Evolutionary conservation across 1,139 yeast genomes (phyloP).

Genomic region (Magnusiomyces fungicola): DNA sequence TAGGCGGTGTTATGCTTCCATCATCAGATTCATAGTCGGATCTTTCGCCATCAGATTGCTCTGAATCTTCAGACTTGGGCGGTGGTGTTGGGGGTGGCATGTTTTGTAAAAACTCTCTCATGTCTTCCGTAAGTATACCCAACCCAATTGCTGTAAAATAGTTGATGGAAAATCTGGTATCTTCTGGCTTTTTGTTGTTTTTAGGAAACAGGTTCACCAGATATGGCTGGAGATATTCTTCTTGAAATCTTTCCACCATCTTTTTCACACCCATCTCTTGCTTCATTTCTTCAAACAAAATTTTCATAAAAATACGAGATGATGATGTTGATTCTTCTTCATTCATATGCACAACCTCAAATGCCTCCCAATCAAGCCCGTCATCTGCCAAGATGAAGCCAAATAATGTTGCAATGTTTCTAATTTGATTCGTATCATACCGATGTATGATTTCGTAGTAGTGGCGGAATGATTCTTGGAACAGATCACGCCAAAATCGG

Average conservation of each 20-base stretch:
- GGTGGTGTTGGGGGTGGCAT: constrained; percentile 35
- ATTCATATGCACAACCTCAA: constrained; percentile 48
- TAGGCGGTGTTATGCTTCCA: not conserved
- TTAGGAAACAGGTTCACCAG: constrained; percentile 38
- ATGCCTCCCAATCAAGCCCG: constrained; percentile 55
- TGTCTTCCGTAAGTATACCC: constrained; percentile 73
- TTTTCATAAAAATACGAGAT: constrained; percentile 73
- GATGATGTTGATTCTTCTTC: constrained; percentile 73
- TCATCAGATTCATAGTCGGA: not conserved
- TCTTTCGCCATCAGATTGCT: not conserved
- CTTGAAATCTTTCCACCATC: constrained; percentile 45
- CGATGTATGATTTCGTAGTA: constrained; percentile 56
- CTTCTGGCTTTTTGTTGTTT: constrained; percentile 35
- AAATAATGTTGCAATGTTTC: constrained; percentile 80
- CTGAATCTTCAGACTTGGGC: constrained; percentile 48
- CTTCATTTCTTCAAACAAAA: constrained; percentile 70
- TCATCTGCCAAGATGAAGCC: constrained; percentile 78
- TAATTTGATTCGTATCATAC: constrained; percentile 61
- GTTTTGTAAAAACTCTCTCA: constrained; percentile 52
- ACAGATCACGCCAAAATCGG: constrained; percentile 50
- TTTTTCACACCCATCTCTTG: constrained; percentile 63
- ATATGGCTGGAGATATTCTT: constrained; percentile 37
- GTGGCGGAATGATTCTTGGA: constrained; percentile 46
- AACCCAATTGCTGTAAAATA: constrained; percentile 89
- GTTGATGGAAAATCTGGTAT: constrained; percentile 76